Evolutionary conservation across 2,329 filamentous ascomycete genomes (phyloP).

Genomic region (Aspergillus novofumigatus): DNA sequence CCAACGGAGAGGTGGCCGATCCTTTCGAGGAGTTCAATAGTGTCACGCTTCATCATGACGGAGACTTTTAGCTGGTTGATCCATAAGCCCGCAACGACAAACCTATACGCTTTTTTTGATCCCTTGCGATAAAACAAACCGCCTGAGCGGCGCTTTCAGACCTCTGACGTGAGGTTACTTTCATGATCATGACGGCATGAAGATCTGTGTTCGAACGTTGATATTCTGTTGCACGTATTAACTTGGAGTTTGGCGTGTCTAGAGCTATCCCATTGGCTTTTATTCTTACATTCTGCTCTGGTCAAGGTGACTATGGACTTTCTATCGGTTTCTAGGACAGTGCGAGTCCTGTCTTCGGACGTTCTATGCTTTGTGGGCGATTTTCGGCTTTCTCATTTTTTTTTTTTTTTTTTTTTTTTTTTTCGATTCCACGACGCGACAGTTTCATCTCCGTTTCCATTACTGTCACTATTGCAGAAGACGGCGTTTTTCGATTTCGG

Average conservation of each 20-base stretch:
- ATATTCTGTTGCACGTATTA: slow-evolving; percentile 18
- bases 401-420: slow-evolving; percentile 3
- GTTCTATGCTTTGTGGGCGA: background rate
- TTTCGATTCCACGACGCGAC: slow-evolving; percentile 9
- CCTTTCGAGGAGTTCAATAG: slow-evolving; percentile 99
- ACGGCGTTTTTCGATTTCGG: slow-evolving; percentile 21
- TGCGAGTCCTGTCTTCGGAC: background rate
- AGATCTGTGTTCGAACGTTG: slow-evolving; percentile 26
- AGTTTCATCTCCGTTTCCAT: slow-evolving; percentile 3
- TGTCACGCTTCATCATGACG: slow-evolving; percentile 94
- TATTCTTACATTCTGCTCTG: background rate
- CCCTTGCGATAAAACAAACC: slow-evolving; percentile 8
- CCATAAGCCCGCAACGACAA: slow-evolving; percentile 4
- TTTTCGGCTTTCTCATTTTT: slow-evolving; percentile 1
- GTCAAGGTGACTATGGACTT: background rate
- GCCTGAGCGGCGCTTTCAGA: slow-evolving; percentile 18
- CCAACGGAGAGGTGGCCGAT: slow-evolving; percentile 75
- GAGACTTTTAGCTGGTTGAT: slow-evolving; percentile 50
- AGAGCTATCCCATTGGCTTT: slow-evolving; percentile 14
- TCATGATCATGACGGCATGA: slow-evolving; percentile 34
- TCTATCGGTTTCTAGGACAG: background rate
- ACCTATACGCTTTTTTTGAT: background rate
- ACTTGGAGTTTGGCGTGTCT: slow-evolving; percentile 24
- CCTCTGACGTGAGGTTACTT: slow-evolving; percentile 11
- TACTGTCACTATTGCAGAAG: slow-evolving; percentile 19